Conservation (phyloP, 1,139 yeast genomes). For the Diutina rugosa region DNA sequence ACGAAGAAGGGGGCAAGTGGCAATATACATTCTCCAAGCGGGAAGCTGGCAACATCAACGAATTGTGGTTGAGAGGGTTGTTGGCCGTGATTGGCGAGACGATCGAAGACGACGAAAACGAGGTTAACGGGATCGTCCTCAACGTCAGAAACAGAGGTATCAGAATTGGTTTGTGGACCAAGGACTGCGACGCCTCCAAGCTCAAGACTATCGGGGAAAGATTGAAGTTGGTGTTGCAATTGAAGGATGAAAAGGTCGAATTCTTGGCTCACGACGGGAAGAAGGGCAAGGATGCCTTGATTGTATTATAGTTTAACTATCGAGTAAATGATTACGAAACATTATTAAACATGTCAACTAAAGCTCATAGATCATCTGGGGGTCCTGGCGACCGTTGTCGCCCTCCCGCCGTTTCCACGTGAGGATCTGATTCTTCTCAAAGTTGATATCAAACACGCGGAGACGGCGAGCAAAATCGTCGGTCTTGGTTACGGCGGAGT, state of each 20-base stretch:
- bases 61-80: constrained; percentile 85
- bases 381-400: not conserved
- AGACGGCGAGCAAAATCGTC: not conserved
- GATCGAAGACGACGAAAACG: constrained; percentile 76
- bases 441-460: not conserved
- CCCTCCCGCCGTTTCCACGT: not conserved
- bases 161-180: constrained; percentile 92
- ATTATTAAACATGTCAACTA: not conserved
- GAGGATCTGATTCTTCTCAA: not conserved
- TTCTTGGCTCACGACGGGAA: constrained; percentile 47
- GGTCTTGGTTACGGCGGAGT: not conserved
- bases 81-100: constrained; percentile 94
- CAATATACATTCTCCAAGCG: constrained; percentile 54
- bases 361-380: not conserved
- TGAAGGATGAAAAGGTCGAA: constrained; percentile 58
- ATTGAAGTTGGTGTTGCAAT: constrained; percentile 69
- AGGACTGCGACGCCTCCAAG: constrained; percentile 55
- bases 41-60: constrained; percentile 60
- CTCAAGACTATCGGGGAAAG: constrained; percentile 66
- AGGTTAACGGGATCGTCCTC: constrained; percentile 91
- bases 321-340: not conserved
- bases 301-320: constrained; percentile 1
- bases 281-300: constrained; percentile 2
- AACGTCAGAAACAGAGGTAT: constrained; percentile 74
- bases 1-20: constrained; percentile 94